phyloP scores from a whole-genome alignment of 495 filamentous ascomycete genomes.

The Xylaria acuta region DNA sequence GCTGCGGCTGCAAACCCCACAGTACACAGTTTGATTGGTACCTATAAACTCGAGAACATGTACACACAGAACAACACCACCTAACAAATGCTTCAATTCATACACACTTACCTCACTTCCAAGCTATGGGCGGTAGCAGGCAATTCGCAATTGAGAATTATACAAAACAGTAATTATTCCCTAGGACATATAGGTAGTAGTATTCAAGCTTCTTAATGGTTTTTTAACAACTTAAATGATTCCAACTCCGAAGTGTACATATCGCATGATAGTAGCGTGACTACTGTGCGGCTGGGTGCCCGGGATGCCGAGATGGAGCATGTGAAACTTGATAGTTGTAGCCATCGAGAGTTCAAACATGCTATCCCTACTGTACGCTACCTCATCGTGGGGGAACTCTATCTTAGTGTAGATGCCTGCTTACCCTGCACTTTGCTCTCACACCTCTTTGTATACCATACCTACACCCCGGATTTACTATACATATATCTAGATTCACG shows the following conservation, averaged over 20 bases:
- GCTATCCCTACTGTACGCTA: too few species aligned
- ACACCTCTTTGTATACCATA: neutral
- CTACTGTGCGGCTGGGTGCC: neutral
- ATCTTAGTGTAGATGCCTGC: constrained; percentile 13
- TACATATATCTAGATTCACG: neutral
- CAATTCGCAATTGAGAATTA: neutral
- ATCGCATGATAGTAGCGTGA: constrained; percentile 21
- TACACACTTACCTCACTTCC: neutral
- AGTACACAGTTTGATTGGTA: neutral
- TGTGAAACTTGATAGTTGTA: constrained; percentile 14
- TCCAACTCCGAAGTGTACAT: neutral
- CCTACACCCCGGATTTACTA: neutral
- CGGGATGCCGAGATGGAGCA: constrained; percentile 5
- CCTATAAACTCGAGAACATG: neutral
- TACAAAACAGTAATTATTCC: neutral
- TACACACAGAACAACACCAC: neutral
- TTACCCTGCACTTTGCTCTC: neutral
- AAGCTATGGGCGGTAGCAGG: neutral
- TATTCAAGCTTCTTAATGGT: neutral
- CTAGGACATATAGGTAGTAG: neutral
- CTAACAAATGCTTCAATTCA: neutral
- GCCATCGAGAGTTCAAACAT: constrained; percentile 4
- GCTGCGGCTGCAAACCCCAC: neutral
- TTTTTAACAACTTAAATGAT: neutral
- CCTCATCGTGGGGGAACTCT: neutral